phyloP scores from a whole-genome alignment of 371 early-diverging fungal genomes.

The Mortierella sp. region DNA sequence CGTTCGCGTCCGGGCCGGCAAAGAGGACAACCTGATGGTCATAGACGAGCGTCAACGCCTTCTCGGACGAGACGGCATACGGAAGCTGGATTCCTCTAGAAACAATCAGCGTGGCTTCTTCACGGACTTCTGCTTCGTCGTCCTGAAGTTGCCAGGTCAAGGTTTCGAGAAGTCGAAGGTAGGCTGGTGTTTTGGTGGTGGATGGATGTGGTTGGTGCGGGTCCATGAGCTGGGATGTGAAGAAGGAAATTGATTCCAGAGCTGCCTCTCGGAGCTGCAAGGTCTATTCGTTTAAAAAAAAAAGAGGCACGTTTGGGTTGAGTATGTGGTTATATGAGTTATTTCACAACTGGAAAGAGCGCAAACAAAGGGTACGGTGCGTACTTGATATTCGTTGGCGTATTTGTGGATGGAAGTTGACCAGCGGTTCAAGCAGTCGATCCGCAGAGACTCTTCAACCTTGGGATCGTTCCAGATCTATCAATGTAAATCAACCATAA shows the following conservation, averaged over 20 bases:
- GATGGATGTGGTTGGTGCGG: conserved; percentile 41
- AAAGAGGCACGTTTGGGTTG: background rate
- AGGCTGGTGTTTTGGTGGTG: conserved; percentile 47
- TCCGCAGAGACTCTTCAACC: conserved; percentile 30
- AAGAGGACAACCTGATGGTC: conserved; percentile 35
- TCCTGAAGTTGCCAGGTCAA: conserved; percentile 67
- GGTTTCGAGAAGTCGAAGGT: conserved; percentile 39
- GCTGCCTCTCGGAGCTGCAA: conserved; percentile 72
- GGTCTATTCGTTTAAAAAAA: conserved; percentile 42
- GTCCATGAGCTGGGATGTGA: conserved; percentile 60
- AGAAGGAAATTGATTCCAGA: conserved; percentile 64
- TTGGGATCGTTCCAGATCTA: conserved; percentile 53
- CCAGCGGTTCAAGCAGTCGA: conserved; percentile 64
- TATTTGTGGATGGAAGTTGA: conserved; percentile 61
- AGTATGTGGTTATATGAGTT: background rate
- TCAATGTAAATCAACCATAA: background rate
- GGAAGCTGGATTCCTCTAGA: conserved; percentile 64
- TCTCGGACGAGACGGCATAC: conserved; percentile 48
- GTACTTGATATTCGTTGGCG: conserved; percentile 66
- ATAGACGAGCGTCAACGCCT: conserved; percentile 42
- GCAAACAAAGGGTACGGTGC: too few species aligned
- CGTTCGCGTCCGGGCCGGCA: conserved; percentile 32
- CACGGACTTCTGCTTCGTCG: conserved; percentile 82
- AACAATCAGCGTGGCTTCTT: conserved; percentile 68
- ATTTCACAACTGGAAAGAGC: too few species aligned